These are phyloP conservation scores for Artemisia argyi DNA, from an alignment of 129 eudicot genomes.

Conservation along the genomic window DNA sequence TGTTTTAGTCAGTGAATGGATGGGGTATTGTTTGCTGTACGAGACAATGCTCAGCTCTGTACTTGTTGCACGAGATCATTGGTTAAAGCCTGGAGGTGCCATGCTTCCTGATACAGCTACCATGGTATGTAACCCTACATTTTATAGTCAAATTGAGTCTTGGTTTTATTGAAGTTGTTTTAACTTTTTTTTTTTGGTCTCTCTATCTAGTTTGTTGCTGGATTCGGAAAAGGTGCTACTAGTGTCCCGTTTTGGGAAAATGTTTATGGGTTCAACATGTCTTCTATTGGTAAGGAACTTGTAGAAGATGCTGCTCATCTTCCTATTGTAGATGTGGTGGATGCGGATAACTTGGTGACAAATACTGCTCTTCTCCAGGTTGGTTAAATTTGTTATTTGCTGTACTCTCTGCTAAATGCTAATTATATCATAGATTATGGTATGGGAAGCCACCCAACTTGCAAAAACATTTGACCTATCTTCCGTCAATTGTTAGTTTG, in stretches of 20 bases:
- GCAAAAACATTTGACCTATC: background rate
- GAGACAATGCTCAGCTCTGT: slow-evolving; percentile 95
- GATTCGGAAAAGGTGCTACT: slow-evolving; percentile 88
- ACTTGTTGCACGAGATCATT: slow-evolving; percentile 8
- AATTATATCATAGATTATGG: too few species aligned
- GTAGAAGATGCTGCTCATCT: slow-evolving; percentile 75
- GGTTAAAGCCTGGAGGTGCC: too few species aligned
- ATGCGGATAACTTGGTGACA: slow-evolving; percentile 66
- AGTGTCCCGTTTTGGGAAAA: slow-evolving; percentile 93
- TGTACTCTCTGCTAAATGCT: background rate
- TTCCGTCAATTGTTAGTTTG: background rate
- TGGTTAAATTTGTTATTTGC: slow-evolving; percentile 3
- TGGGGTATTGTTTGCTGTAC: slow-evolving; percentile 90
- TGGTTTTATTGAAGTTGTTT: background rate
- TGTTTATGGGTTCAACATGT: slow-evolving; percentile 91
- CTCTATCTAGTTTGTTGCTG: slow-evolving; percentile 40
- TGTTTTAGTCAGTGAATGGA: slow-evolving; percentile 88
- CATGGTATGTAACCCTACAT: slow-evolving; percentile 56
- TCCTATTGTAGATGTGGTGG: slow-evolving; percentile 86
- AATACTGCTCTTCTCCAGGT: slow-evolving; percentile 80
- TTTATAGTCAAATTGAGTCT: background rate
- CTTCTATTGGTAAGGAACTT: slow-evolving; percentile 76
- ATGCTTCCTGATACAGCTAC: slow-evolving; percentile 52
- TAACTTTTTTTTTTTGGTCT: background rate
- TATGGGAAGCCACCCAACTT: background rate